Conservation (phyloP, 1,139 yeast genomes). For the Groenewaldozyma sp. region DNA sequence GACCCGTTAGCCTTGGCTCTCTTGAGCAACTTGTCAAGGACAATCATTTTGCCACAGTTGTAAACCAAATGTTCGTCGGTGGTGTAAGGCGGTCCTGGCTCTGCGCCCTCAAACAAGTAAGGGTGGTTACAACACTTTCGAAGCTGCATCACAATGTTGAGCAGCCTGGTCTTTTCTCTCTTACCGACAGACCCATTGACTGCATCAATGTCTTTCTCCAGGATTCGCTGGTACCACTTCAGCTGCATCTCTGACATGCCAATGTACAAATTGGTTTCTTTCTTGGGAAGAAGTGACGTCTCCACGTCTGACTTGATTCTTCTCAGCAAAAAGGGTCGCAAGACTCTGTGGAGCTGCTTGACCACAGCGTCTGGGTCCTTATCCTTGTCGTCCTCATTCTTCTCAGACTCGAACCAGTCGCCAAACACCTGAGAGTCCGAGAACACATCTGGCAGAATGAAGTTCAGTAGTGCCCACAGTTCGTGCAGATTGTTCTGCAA, state of each 20-base stretch:
- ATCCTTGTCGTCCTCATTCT: slow-evolving; percentile 41
- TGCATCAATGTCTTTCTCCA: slow-evolving; percentile 93
- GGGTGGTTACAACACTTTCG: slow-evolving; percentile 98
- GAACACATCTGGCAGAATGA: slow-evolving; percentile 87
- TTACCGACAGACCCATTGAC: slow-evolving; percentile 88
- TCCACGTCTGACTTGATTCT: slow-evolving; percentile 92
- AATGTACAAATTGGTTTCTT: slow-evolving; percentile 79
- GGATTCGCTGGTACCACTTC: slow-evolving; percentile 77
- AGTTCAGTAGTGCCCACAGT: slow-evolving; percentile 88
- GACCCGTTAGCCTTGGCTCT: slow-evolving; percentile 73
- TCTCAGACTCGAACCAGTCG: slow-evolving; percentile 63
- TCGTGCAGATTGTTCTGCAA: slow-evolving; percentile 91
- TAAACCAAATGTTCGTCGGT: slow-evolving; percentile 88
- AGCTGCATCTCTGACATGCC: slow-evolving; percentile 95
- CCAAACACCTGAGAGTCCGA: slow-evolving; percentile 86
- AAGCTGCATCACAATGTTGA: slow-evolving; percentile 93
- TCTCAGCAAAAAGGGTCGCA: slow-evolving; percentile 80
- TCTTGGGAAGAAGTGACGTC: slow-evolving; percentile 79
- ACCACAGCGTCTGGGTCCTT: slow-evolving; percentile 75
- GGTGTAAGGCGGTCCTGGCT: slow-evolving; percentile 97
- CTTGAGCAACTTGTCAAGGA: slow-evolving; percentile 71
- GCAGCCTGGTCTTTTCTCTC: slow-evolving; percentile 78
- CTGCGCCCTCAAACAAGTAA: slow-evolving; percentile 94
- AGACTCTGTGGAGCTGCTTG: slow-evolving; percentile 73
- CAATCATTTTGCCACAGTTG: slow-evolving; percentile 86